A percentile compares a stretch with the other conserved stretches of the same genome.
These are phyloP conservation scores for Mycena galopus DNA, from an alignment of 768 basidiomycete species.

Conservation along the genomic window DNA sequence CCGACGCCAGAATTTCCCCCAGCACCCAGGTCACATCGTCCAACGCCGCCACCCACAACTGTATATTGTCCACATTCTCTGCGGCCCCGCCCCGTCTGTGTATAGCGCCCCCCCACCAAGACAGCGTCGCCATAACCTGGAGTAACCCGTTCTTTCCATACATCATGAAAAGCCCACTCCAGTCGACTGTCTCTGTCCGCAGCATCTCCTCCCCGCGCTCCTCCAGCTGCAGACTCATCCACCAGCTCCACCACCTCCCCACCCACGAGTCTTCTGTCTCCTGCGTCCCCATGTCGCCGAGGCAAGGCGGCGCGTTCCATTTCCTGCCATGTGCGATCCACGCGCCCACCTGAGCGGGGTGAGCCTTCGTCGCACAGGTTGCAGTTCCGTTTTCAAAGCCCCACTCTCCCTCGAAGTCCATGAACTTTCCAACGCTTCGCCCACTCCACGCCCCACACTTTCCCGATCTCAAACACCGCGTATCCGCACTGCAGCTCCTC, in stretches of 20 bases:
- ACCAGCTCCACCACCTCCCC: not conserved
- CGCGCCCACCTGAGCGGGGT: not conserved
- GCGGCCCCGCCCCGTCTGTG: not conserved
- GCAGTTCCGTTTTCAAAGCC: not conserved
- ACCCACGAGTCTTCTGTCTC: not conserved
- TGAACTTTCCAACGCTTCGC: not conserved
- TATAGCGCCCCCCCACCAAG: not conserved
- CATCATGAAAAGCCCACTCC: not conserved
- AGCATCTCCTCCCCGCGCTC: not conserved
- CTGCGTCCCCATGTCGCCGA: not conserved
- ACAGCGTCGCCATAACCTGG: not conserved
- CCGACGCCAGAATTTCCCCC: too few relatives aligned
- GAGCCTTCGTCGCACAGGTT: not conserved
- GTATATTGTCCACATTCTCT: too few relatives aligned
- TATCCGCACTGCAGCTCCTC: not conserved
- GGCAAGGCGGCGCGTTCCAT: not conserved
- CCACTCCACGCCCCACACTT: not conserved
- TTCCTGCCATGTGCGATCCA: not conserved
- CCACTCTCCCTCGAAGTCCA: not conserved
- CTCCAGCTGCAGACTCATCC: not conserved
- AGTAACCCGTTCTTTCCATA: not conserved
- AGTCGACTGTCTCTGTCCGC: not conserved
- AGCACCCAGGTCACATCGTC: too few relatives aligned
- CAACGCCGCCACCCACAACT: not conserved
- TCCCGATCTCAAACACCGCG: not conserved